phyloP scores from a whole-genome alignment of 768 basidiomycete species.

The Boletus vermiculosoides region DNA sequence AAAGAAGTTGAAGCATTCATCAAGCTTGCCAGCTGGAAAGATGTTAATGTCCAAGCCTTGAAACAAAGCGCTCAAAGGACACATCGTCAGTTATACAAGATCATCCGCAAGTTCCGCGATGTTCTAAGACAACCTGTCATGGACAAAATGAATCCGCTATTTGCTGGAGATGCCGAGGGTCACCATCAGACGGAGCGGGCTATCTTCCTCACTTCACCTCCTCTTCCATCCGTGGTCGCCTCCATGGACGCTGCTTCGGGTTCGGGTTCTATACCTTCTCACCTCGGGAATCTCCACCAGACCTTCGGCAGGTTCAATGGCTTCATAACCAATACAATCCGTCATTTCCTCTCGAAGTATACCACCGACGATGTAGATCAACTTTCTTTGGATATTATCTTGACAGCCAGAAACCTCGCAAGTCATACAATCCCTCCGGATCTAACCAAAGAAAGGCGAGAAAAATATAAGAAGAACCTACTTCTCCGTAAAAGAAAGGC shows the following conservation, averaged over 20 bases:
- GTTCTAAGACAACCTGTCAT: conserved; percentile 71
- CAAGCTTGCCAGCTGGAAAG: conserved; percentile 98
- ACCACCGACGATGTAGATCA: conserved; percentile 49
- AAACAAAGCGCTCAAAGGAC: conserved; percentile 88
- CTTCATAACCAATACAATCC: conserved; percentile 44
- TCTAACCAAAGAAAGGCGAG: conserved; percentile 47
- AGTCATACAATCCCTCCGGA: conserved; percentile 42
- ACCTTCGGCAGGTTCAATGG: conserved; percentile 52
- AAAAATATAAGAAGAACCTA: conserved; percentile 68
- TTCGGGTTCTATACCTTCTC: conserved; percentile 24
- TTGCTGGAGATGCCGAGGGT: conserved; percentile 39
- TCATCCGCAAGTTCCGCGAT: conserved; percentile 89
- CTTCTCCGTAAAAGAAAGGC: conserved; percentile 84
- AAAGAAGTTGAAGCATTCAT: conserved; percentile 82
- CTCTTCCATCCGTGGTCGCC: background rate
- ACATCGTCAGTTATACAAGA: conserved; percentile 88
- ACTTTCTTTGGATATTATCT: conserved; percentile 61
- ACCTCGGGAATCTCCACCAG: conserved; percentile 47
- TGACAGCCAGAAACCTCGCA: conserved; percentile 57
- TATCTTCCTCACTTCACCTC: background rate
- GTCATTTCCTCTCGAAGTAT: conserved; percentile 40
- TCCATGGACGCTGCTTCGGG: background rate
- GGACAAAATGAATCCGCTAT: conserved; percentile 38
- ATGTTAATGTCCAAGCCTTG: conserved; percentile 91
- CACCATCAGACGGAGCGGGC: conserved; percentile 10